These are phyloP conservation scores for Penstemon barbatus DNA, from an alignment of 257 asterid genomes.

Conservation along the genomic window DNA sequence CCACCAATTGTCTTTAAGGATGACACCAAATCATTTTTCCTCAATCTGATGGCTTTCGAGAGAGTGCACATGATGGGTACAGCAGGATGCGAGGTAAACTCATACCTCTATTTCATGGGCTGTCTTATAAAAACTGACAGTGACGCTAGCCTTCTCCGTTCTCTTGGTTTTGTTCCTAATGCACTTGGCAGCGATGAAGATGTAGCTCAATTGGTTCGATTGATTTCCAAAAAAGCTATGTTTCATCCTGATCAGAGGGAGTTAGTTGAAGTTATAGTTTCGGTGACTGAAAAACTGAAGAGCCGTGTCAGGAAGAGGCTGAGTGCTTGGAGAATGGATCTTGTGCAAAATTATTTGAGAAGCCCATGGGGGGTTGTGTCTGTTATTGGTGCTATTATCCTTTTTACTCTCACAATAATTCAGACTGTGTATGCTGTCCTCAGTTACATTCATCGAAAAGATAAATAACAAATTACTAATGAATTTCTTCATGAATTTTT, in stretches of 20 bases:
- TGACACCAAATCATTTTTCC: slow-evolving; percentile 17
- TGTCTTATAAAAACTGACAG: slow-evolving; percentile 30
- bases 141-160: slow-evolving; percentile 42
- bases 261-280: no score
- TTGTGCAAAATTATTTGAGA: slow-evolving; percentile 38
- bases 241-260: no score
- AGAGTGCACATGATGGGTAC: slow-evolving; percentile 38
- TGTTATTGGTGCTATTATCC: slow-evolving; percentile 44
- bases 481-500: no score
- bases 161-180: not conserved
- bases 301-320: not conserved
- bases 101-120: slow-evolving; percentile 41
- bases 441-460: not conserved
- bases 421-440: slow-evolving; percentile 34
- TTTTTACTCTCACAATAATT: slow-evolving; percentile 41
- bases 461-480: no score
- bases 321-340: slow-evolving; percentile 32
- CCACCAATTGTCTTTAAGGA: no score
- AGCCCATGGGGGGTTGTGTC: slow-evolving; percentile 46
- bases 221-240: no score
- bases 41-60: slow-evolving; percentile 43
- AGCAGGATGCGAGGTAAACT: slow-evolving; percentile 39
- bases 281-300: slow-evolving; percentile 3
- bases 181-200: no score
- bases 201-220: no score